Evolutionary conservation across 2,329 filamentous ascomycete species (phyloP).

Genomic region (Rhynchosporium secalis): DNA sequence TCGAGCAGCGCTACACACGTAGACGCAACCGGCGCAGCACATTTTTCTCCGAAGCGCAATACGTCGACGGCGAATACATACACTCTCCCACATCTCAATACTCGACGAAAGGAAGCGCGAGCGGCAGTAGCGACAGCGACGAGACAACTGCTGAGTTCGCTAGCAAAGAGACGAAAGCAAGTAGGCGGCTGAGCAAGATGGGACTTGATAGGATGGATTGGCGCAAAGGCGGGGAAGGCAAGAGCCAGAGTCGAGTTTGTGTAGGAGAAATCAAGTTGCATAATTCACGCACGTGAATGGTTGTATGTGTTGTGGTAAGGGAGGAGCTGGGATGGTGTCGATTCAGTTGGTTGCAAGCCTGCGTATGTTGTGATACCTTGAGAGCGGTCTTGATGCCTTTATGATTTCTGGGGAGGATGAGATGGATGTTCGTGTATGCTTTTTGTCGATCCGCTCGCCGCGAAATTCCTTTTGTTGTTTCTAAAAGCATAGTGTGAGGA

Average conservation of each 20-base stretch:
- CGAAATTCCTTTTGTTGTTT: slow-evolving; percentile 5
- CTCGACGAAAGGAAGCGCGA: slow-evolving; percentile 41
- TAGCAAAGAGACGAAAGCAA: slow-evolving; percentile 24
- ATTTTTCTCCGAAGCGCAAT: slow-evolving; percentile 84
- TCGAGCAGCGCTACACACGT: slow-evolving; percentile 93
- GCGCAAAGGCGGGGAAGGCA: slow-evolving; percentile 28
- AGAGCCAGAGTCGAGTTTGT: slow-evolving; percentile 25
- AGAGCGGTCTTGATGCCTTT: slow-evolving; percentile 23
- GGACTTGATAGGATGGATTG: slow-evolving; percentile 34
- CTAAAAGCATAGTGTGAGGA: background rate
- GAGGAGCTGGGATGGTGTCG: background rate
- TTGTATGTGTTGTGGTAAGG: slow-evolving; percentile 6
- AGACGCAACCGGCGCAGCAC: slow-evolving; percentile 83
- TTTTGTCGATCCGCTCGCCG: slow-evolving; percentile 12
- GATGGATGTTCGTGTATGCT: slow-evolving; percentile 16
- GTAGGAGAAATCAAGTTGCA: slow-evolving; percentile 33
- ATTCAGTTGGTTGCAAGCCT: slow-evolving; percentile 9
- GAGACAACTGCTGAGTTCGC: slow-evolving; percentile 18
- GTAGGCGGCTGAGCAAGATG: slow-evolving; percentile 32
- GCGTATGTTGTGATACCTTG: slow-evolving; percentile 11
- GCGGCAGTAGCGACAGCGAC: slow-evolving; percentile 32
- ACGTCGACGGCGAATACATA: slow-evolving; percentile 94
- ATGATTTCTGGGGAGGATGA: slow-evolving; percentile 22
- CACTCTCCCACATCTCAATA: slow-evolving; percentile 57
- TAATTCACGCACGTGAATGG: slow-evolving; percentile 1